Evolutionary conservation across 2,329 filamentous ascomycete genomes (phyloP).

Genomic region (Tolypocladium sp.): DNA sequence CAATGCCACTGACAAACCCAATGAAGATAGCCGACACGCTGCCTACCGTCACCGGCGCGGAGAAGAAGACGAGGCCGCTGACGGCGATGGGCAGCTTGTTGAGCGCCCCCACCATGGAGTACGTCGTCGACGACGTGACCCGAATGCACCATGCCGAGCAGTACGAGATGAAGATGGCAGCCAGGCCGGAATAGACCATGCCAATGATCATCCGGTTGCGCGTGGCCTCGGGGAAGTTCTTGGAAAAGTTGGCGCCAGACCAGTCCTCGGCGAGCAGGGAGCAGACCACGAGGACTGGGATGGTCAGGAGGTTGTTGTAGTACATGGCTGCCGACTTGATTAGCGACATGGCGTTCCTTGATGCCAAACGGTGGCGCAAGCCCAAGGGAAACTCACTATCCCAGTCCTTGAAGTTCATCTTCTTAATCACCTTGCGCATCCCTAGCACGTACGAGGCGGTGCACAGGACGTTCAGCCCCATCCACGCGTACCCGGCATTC

Average conservation of each 20-base stretch:
- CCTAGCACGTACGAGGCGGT: slow-evolving; percentile 80
- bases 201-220: slow-evolving; percentile 74
- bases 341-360: background rate
- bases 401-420: slow-evolving; percentile 99
- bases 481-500: slow-evolving; percentile 95
- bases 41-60: slow-evolving; percentile 84
- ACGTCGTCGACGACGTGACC: slow-evolving; percentile 93
- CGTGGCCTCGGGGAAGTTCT: slow-evolving; percentile 75
- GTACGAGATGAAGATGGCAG: slow-evolving; percentile 96
- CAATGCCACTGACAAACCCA: slow-evolving; percentile 84
- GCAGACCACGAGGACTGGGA: slow-evolving; percentile 77
- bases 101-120: slow-evolving; percentile 97
- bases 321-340: slow-evolving; percentile 68
- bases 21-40: slow-evolving; percentile 86
- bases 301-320: slow-evolving; percentile 98
- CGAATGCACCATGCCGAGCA: slow-evolving; percentile 98
- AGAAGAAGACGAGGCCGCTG: slow-evolving; percentile 89
- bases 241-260: slow-evolving; percentile 71
- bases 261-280: slow-evolving; percentile 86
- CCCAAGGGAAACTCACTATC: slow-evolving; percentile 65
- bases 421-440: slow-evolving; percentile 98
- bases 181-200: slow-evolving; percentile 91
- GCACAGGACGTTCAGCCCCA: slow-evolving; percentile 94
- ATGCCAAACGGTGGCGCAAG: background rate
- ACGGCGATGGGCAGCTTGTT: slow-evolving; percentile 97